Conservation (phyloP, 495 filamentous ascomycete genomes). For the Xylaria curta region DNA sequence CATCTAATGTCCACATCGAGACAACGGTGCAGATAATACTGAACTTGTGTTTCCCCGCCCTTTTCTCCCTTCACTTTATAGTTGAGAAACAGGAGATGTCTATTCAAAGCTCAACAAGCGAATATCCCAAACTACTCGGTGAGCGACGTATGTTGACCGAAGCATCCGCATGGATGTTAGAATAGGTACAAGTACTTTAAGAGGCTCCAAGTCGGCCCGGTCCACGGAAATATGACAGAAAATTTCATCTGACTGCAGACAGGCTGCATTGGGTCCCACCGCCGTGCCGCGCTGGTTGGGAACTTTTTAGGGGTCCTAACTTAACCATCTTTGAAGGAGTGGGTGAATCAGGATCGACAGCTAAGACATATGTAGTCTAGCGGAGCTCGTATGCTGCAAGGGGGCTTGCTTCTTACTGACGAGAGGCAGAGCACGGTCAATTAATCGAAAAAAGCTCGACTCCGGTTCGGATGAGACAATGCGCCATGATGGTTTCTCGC, state of each 20-base stretch:
- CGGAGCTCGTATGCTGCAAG: constrained; percentile 27
- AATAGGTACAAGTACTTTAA: neutral
- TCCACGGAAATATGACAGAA: constrained; percentile 8
- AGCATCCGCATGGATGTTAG: constrained; percentile 8
- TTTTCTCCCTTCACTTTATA: neutral
- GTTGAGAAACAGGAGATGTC: neutral
- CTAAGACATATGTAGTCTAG: constrained; percentile 20
- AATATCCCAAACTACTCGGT: constrained; percentile 7
- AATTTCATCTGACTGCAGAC: constrained; percentile 1
- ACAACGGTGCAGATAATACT: neutral
- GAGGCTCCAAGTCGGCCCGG: constrained; percentile 25
- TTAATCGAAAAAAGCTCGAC: neutral
- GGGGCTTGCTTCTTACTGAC: constrained; percentile 5
- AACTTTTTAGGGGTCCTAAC: constrained; percentile 19
- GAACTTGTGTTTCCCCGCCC: neutral
- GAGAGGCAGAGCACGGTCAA: neutral
- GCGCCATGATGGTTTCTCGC: neutral
- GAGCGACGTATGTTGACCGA: constrained; percentile 23
- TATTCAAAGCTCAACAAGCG: neutral
- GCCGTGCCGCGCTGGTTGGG: neutral
- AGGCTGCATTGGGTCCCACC: neutral
- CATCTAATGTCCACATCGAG: constrained; percentile 7
- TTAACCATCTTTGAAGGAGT: neutral
- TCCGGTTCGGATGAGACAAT: neutral
- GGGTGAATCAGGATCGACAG: constrained; percentile 14